phyloP scores from a whole-genome alignment of 805 yeast species.

The Spencermartinsiella europaea region DNA sequence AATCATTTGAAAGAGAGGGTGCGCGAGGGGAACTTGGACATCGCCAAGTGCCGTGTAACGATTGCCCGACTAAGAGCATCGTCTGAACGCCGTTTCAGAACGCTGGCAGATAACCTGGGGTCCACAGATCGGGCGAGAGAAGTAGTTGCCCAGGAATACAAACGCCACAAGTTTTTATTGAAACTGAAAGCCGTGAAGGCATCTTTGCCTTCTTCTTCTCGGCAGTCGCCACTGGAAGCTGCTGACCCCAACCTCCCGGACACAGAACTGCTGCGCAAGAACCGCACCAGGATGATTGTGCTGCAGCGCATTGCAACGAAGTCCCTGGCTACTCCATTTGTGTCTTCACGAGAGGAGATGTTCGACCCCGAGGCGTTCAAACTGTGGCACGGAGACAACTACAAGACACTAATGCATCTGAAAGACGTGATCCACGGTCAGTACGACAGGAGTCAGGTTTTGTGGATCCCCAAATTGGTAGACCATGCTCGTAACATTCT shows the following conservation, averaged over 20 bases:
- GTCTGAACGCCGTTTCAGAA: constrained; percentile 6
- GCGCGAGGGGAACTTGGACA: constrained; percentile 7
- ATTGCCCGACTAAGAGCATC: constrained; percentile 1
- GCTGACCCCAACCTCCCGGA: background rate
- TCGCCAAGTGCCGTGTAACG: constrained; percentile 7
- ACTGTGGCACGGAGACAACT: constrained; percentile 12
- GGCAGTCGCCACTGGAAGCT: background rate
- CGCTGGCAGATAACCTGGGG: background rate
- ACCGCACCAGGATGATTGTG: background rate
- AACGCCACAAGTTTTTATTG: background rate
- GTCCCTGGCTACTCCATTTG: constrained; percentile 1
- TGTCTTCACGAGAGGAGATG: constrained; percentile 14
- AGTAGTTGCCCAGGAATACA: background rate
- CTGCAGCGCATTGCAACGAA: background rate
- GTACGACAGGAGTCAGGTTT: constrained; percentile 7
- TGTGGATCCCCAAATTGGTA: constrained; percentile 17
- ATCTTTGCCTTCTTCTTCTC: background rate
- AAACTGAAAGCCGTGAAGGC: background rate
- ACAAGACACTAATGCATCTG: constrained; percentile 1
- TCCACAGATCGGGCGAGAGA: background rate
- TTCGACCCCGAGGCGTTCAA: constrained; percentile 7
- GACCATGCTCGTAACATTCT: constrained; percentile 8
- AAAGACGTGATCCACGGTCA: background rate
- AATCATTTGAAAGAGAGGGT: constrained; percentile 7
- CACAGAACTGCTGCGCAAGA: background rate